These are phyloP conservation scores for Monosporascus sp. DNA, from an alignment of 2,329 filamentous ascomycete genomes.

Conservation along the genomic window DNA sequence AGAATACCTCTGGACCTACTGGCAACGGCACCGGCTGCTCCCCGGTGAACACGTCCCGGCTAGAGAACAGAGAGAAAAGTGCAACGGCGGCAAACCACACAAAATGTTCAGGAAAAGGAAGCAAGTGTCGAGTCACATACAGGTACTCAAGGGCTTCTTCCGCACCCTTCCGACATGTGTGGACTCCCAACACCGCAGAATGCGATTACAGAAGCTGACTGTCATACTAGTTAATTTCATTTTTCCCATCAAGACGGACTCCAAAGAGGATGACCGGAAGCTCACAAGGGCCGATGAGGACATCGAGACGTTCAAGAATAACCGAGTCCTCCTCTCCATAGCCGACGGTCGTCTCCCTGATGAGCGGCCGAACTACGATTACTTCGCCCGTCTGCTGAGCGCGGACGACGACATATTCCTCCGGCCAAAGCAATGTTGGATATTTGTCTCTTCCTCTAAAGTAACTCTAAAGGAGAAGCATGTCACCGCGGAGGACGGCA, in stretches of 20 bases:
- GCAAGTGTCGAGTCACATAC: slow-evolving; percentile 66
- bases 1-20: slow-evolving; percentile 59
- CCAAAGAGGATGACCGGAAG: slow-evolving; percentile 46
- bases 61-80: slow-evolving; percentile 36
- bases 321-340: slow-evolving; percentile 57
- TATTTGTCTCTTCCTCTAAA: slow-evolving; percentile 51
- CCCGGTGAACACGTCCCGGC: slow-evolving; percentile 37
- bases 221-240: slow-evolving; percentile 51
- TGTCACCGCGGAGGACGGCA: slow-evolving; percentile 20
- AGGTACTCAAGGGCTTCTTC: slow-evolving; percentile 65
- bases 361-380: slow-evolving; percentile 57
- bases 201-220: slow-evolving; percentile 1
- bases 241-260: slow-evolving; percentile 47
- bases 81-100: slow-evolving; percentile 18
- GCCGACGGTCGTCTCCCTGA: slow-evolving; percentile 52
- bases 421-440: slow-evolving; percentile 53
- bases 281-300: slow-evolving; percentile 32
- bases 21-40: slow-evolving; percentile 36
- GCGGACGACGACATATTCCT: slow-evolving; percentile 49
- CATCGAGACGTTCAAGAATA: slow-evolving; percentile 57
- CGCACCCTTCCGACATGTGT: slow-evolving; percentile 58
- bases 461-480: slow-evolving; percentile 45
- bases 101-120: slow-evolving; percentile 41
- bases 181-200: slow-evolving; percentile 15
- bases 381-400: slow-evolving; percentile 51